phyloP scores from a whole-genome alignment of 495 filamentous ascomycete genomes.

The Penicillium angulare region DNA sequence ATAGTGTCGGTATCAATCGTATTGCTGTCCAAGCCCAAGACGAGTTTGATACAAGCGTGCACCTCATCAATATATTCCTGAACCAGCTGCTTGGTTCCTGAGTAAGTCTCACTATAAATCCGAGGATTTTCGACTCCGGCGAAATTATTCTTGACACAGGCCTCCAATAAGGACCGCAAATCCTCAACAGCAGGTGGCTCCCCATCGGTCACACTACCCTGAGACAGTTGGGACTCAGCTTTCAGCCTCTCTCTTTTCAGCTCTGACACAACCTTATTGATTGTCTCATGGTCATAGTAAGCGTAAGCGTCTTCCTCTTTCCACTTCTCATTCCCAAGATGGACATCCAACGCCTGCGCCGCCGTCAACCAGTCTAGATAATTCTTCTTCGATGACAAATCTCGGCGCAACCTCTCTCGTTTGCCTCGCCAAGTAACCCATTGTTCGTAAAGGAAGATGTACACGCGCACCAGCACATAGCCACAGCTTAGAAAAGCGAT shows the following conservation, averaged over 20 bases:
- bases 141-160: conserved; percentile 96
- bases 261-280: conserved; percentile 71
- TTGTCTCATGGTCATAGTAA: conserved; percentile 87
- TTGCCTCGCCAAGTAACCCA: conserved; percentile 61
- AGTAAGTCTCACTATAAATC: conserved; percentile 94
- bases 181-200: conserved; percentile 63
- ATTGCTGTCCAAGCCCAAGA: conserved; percentile 61
- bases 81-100: conserved; percentile 88
- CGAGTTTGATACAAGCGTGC: conserved; percentile 57
- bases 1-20: conserved; percentile 72
- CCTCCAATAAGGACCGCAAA: conserved; percentile 72
- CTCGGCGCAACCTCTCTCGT: conserved; percentile 64
- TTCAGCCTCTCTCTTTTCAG: conserved; percentile 63
- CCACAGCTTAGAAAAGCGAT: conserved; percentile 63
- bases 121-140: conserved; percentile 91
- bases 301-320: conserved; percentile 86
- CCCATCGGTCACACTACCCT: conserved; percentile 17
- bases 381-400: conserved; percentile 64
- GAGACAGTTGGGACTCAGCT: conserved; percentile 43
- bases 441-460: conserved; percentile 84
- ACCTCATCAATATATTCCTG: conserved; percentile 85
- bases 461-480: conserved; percentile 80
- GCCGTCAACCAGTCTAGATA: conserved; percentile 81
- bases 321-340: conserved; percentile 83
- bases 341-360: conserved; percentile 75